Conservation (phyloP, 352 stramenopile species). For the Thalassiosira livingstoniorum region DNA sequence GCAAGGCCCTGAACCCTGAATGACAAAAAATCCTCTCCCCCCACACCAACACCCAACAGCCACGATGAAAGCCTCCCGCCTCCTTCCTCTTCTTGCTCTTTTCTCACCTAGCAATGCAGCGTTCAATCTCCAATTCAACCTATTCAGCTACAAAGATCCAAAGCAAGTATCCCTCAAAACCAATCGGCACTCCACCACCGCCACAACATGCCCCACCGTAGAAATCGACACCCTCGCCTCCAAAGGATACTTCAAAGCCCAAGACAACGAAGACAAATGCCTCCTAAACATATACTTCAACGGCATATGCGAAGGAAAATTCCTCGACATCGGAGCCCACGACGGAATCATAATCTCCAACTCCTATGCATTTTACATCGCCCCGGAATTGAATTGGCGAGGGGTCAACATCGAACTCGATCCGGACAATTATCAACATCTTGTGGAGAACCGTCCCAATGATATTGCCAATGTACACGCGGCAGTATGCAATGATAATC, state of each 20-base stretch:
- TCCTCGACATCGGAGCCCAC: slow-evolving; percentile 46
- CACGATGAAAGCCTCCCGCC: too few relatives aligned
- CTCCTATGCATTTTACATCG: slow-evolving; percentile 47
- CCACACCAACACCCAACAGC: too few relatives aligned
- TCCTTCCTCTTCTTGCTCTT: too few relatives aligned
- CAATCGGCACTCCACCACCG: slow-evolving; percentile 12
- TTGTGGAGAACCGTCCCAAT: slow-evolving; percentile 36
- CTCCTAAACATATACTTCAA: slow-evolving; percentile 52
- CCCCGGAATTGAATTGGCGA: slow-evolving; percentile 35
- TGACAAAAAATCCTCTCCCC: too few relatives aligned
- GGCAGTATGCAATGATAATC: slow-evolving; percentile 43
- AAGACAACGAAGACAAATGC: slow-evolving; percentile 48
- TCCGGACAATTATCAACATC: slow-evolving; percentile 45
- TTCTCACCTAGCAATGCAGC: too few relatives aligned
- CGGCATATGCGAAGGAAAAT: slow-evolving; percentile 51
- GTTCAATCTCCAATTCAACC: too few relatives aligned
- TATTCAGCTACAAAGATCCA: too few relatives aligned
- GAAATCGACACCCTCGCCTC: slow-evolving; percentile 22
- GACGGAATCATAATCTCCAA: slow-evolving; percentile 43
- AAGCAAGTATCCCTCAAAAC: too few relatives aligned
- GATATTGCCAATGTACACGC: slow-evolving; percentile 57
- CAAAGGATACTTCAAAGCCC: slow-evolving; percentile 26
- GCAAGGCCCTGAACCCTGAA: too few relatives aligned
- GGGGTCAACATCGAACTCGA: slow-evolving; percentile 54
- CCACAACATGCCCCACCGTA: slow-evolving; percentile 21